These are phyloP conservation scores for Marchantia polymorpha DNA, from an alignment of 225 moss, liverwort and hornwort genomes.

Conservation along the genomic window DNA sequence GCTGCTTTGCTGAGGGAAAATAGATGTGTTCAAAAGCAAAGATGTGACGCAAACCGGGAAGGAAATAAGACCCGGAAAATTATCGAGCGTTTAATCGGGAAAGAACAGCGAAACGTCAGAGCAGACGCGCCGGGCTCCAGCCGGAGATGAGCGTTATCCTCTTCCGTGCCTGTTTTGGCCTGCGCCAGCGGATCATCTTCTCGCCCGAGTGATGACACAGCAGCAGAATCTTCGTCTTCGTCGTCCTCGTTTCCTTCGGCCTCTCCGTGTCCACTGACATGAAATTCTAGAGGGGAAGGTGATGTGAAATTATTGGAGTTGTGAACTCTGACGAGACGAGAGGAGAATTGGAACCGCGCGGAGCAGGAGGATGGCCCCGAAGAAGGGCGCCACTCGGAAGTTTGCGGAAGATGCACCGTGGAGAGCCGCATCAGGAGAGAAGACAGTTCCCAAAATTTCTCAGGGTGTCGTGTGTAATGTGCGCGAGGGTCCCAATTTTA, in stretches of 20 bases:
- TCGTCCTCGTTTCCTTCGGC: too few species aligned
- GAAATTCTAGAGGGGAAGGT: background rate
- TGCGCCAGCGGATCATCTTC: background rate
- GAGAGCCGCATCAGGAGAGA: conserved; percentile 76
- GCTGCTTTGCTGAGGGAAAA: too few species aligned
- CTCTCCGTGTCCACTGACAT: background rate
- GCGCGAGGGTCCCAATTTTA: conserved; percentile 78
- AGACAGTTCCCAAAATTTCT: conserved; percentile 71
- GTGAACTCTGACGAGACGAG: background rate
- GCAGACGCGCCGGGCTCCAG: too few species aligned
- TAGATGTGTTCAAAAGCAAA: too few species aligned
- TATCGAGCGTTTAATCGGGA: too few species aligned
- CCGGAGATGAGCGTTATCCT: background rate
- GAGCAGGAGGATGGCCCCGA: conserved; percentile 56
- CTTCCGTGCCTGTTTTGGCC: background rate
- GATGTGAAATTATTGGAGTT: background rate
- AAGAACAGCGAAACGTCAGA: too few species aligned
- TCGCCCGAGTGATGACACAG: background rate
- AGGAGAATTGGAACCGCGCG: background rate
- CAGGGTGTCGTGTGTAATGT: conserved; percentile 65
- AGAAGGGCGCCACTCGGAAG: conserved; percentile 51
- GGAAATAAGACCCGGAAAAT: too few species aligned
- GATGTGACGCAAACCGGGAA: too few species aligned
- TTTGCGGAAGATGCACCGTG: conserved; percentile 87
- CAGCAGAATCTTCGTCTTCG: background rate